phyloP scores from a whole-genome alignment of 495 filamentous ascomycete species.

The Podospora pseudopauciseta region DNA sequence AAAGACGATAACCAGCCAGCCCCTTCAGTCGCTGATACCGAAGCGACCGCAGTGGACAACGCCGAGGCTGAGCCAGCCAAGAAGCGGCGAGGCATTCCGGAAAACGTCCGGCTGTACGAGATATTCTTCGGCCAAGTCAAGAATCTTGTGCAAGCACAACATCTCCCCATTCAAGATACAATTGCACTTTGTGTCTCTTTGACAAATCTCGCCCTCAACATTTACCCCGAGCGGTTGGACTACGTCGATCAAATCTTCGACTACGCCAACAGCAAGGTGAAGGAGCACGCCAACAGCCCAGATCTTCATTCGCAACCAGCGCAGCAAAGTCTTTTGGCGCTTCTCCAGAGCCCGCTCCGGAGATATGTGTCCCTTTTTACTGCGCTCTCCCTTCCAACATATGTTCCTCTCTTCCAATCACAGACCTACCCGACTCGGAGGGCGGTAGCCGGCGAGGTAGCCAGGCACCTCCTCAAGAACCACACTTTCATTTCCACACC shows the following conservation, averaged over 20 bases:
- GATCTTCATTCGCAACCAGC: constrained; percentile 85
- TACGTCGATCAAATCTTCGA: constrained; percentile 93
- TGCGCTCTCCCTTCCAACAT: constrained; percentile 83
- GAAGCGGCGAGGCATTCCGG: constrained; percentile 68
- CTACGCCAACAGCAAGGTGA: constrained; percentile 83
- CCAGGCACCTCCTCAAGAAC: constrained; percentile 72
- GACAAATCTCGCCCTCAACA: constrained; percentile 87
- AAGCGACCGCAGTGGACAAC: constrained; percentile 38
- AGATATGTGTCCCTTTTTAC: constrained; percentile 92
- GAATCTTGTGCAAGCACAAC: constrained; percentile 83
- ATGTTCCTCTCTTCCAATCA: constrained; percentile 80
- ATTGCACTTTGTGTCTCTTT: constrained; percentile 89
- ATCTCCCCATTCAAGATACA: constrained; percentile 89
- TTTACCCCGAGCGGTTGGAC: constrained; percentile 87
- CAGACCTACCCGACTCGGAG: constrained; percentile 92
- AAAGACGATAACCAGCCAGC: constrained; percentile 37
- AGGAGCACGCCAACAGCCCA: constrained; percentile 85
- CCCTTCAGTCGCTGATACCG: constrained; percentile 42
- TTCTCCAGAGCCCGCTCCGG: constrained; percentile 84
- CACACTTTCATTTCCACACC: constrained; percentile 70
- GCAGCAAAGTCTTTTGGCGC: constrained; percentile 82
- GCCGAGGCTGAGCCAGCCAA: constrained; percentile 40
- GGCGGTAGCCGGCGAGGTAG: constrained; percentile 84
- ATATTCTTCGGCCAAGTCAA: constrained; percentile 97
- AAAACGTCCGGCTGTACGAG: constrained; percentile 87